These are phyloP conservation scores for Gnetum montanum DNA, from an alignment of 75 land plant species.

Conservation along the genomic window DNA sequence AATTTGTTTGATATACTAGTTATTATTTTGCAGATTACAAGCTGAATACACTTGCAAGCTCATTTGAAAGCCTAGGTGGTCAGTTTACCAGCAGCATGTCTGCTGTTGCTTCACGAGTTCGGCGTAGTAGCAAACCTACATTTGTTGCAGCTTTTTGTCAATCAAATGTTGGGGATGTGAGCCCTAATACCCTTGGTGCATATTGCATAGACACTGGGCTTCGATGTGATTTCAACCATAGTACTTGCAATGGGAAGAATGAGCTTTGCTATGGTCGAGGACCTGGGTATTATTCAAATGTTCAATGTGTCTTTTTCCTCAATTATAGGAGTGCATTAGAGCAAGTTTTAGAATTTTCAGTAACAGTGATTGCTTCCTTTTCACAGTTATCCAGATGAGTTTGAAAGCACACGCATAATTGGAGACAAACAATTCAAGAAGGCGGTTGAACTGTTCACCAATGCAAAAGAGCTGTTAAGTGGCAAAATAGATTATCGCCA, in stretches of 20 bases:
- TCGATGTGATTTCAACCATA: slow-evolving; percentile 97
- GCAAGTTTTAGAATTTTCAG: background rate
- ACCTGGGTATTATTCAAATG: slow-evolving; percentile 62
- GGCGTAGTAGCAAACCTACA: slow-evolving; percentile 36
- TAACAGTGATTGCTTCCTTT: background rate
- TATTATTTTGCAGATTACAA: slow-evolving; percentile 31
- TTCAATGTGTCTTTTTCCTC: no score
- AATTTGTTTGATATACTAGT: background rate
- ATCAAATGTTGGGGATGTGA: slow-evolving; percentile 93
- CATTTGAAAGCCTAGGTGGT: slow-evolving; percentile 45
- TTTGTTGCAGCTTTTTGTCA: slow-evolving; percentile 97
- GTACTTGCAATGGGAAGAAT: slow-evolving; percentile 93
- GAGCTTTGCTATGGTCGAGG: slow-evolving; percentile 96
- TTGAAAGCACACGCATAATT: slow-evolving; percentile 64
- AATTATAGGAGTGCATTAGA: background rate
- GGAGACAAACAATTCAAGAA: slow-evolving; percentile 52
- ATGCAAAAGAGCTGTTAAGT: slow-evolving; percentile 34
- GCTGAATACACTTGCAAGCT: slow-evolving; percentile 36
- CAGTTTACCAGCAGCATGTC: slow-evolving; percentile 25
- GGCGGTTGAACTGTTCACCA: slow-evolving; percentile 39
- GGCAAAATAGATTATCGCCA: slow-evolving; percentile 70
- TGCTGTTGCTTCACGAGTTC: slow-evolving; percentile 50
- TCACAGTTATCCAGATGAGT: slow-evolving; percentile 72
- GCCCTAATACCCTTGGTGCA: slow-evolving; percentile 88
- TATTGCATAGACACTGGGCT: slow-evolving; percentile 88